Conservation (phyloP, 129 eudicot genomes). For the Solidago caesia region DNA sequence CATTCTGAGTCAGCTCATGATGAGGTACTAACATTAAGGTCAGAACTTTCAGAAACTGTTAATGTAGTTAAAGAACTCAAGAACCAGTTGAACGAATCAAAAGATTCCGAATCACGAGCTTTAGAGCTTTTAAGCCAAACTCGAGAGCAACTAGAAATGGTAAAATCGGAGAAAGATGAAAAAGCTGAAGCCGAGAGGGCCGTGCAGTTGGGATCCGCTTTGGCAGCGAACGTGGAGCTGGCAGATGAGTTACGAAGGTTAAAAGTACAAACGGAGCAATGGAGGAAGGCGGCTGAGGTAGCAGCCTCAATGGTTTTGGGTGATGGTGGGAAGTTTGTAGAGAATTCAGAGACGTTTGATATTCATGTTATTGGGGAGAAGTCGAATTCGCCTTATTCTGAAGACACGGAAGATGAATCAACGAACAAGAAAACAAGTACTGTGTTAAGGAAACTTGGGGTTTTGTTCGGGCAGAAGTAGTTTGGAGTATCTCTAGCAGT, state of each 20-base stretch:
- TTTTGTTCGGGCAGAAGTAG: slow-evolving; percentile 70
- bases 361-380: slow-evolving; percentile 51
- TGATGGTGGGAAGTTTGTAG: slow-evolving; percentile 47
- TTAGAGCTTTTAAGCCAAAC: slow-evolving; percentile 39
- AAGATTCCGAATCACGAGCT: slow-evolving; percentile 60
- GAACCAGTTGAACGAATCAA: slow-evolving; percentile 49
- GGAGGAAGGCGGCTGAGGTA: slow-evolving; percentile 99
- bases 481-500: background rate
- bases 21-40: slow-evolving; percentile 47
- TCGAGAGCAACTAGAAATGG: slow-evolving; percentile 45
- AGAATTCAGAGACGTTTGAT: slow-evolving; percentile 56
- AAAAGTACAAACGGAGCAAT: slow-evolving; percentile 85
- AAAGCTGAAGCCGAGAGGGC: slow-evolving; percentile 41
- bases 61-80: slow-evolving; percentile 51
- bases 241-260: slow-evolving; percentile 73
- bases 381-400: slow-evolving; percentile 49
- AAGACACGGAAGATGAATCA: slow-evolving; percentile 70
- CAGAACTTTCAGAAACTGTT: slow-evolving; percentile 51
- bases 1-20: slow-evolving; percentile 52
- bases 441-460: slow-evolving; percentile 85
- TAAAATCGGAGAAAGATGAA: slow-evolving; percentile 38
- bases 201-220: slow-evolving; percentile 59
- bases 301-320: slow-evolving; percentile 79
- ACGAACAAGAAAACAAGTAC: slow-evolving; percentile 65
- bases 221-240: slow-evolving; percentile 59